A percentile compares a stretch with the other conserved stretches of the same genome.
These are phyloP conservation scores for Populus trichocarpa DNA, from an alignment of 441 rosid genomes.

Conservation along the genomic window DNA sequence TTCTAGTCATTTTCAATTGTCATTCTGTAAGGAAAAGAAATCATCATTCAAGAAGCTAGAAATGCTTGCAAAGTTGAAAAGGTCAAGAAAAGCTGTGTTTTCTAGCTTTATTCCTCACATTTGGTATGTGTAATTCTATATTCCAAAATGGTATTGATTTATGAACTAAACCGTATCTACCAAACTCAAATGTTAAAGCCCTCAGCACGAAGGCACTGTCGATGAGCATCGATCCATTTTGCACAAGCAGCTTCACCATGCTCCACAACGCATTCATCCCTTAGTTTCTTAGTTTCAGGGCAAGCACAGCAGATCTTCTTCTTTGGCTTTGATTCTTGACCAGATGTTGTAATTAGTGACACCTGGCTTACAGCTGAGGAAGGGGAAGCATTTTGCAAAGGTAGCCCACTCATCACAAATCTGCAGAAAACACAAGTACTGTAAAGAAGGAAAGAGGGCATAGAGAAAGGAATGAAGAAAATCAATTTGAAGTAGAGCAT, in stretches of 20 bases:
- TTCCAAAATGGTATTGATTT: conserved; percentile 18
- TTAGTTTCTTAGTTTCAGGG: conserved; percentile 82
- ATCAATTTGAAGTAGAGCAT: background rate
- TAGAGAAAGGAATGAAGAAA: background rate
- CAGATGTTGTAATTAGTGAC: conserved; percentile 22
- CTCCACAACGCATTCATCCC: conserved; percentile 89
- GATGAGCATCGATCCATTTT: conserved; percentile 96
- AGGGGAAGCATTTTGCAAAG: conserved; percentile 42
- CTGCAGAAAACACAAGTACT: background rate
- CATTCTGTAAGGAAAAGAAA: background rate
- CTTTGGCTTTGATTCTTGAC: conserved; percentile 64
- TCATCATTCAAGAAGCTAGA: background rate
- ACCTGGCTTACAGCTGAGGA: conserved; percentile 44
- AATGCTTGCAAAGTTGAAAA: background rate
- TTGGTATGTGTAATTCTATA: conserved; percentile 10
- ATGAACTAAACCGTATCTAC: conserved; percentile 16
- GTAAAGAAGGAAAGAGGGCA: background rate
- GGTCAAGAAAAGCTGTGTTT: conserved; percentile 6
- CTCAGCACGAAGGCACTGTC: conserved; percentile 80
- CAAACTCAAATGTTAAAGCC: conserved; percentile 75
- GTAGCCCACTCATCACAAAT: conserved; percentile 50
- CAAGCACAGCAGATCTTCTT: conserved; percentile 96
- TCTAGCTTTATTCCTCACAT: conserved; percentile 25
- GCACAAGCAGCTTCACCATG: conserved; percentile 84
- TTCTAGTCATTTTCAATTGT: background rate